Evolutionary conservation across 768 basidiomycete species (phyloP), one percentile per base, ranked within the genome.

Genomic region (Sarcodon sp.): DNA sequence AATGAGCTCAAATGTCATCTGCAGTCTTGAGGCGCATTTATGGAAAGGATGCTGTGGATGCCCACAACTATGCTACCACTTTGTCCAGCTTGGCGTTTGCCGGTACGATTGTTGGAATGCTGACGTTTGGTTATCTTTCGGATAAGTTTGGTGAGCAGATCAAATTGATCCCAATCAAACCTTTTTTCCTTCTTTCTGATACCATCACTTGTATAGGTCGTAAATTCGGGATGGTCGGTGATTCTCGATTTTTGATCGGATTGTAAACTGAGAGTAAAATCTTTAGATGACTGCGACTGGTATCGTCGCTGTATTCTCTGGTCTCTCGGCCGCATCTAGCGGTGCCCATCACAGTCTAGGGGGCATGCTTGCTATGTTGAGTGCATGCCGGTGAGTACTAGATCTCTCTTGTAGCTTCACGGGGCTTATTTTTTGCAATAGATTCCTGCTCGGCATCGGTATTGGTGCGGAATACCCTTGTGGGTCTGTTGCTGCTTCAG

Each of bases 381-480:
- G 69, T 43, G 84, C 80, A 13, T 88, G 80, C 67, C 79, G 89
- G 81, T 83, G 54, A 55, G 66, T 60, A 47, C 36, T 18, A 11
- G 10, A 35, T 12, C 32, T 11, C 31, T 9, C 27, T 27, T 8
- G 11, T 9, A 33, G 32, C 21, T 4, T 27, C 21, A 4, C 21
- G 21, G 21, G 4, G 21, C 4, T 27, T 3, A 27, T 27, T 3
- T 27, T 27, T 35, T 16, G 11, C 27, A 3, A 8, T 52, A 88
- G 88, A 6, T 93, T 93, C 69, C 63, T 96, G 1, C 71, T 92
- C 41, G 93, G 93, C 35, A 83, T 93, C 47, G 91, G 91, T 18
- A 73, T 91, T 0, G 87, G 89, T 4, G 87, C 86, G 4, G 87
- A 88, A 61, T 93, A 93, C 54, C 92, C 92, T 6, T 88, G 87